Conservation (phyloP, 371 early-diverging fungal genomes). For the Mucor saturninus region DNA sequence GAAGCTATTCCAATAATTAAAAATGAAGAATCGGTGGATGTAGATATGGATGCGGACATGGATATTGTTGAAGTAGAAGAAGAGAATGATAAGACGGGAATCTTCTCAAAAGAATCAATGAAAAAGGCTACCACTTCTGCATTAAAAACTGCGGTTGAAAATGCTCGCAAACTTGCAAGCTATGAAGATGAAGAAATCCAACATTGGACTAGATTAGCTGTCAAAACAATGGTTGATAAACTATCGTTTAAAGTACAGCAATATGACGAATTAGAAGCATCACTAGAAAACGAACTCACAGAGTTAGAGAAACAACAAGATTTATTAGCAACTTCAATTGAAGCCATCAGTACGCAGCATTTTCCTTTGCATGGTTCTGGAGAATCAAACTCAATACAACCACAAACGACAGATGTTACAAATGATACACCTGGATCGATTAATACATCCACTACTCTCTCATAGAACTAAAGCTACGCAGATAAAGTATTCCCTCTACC, state of each 20-base stretch:
- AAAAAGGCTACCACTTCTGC: conserved; percentile 60
- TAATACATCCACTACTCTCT: not conserved
- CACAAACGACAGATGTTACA: not conserved
- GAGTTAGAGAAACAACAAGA: conserved; percentile 84
- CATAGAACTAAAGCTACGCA: not conserved
- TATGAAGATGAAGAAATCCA: conserved; percentile 86
- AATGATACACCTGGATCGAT: not conserved
- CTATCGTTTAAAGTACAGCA: conserved; percentile 87
- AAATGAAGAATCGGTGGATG: not conserved
- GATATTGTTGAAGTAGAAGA: not conserved
- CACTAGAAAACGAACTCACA: conserved; percentile 80
- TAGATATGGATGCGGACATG: not conserved
- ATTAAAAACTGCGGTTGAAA: conserved; percentile 64
- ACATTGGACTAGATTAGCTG: conserved; percentile 74
- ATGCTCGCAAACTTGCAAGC: conserved; percentile 64
- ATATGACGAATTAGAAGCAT: conserved; percentile 87
- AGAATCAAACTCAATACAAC: not conserved
- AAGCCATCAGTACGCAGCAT: conserved; percentile 24
- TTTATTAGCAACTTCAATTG: conserved; percentile 39
- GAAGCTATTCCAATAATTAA: not conserved
- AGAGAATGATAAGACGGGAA: not conserved
- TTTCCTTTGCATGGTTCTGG: conserved; percentile 4
- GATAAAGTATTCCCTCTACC: not conserved
- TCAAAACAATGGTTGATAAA: conserved; percentile 85
- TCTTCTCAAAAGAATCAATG: conserved; percentile 43